These are phyloP conservation scores for Ophiocordyceps camponoti-leonardi DNA, from an alignment of 2,329 filamentous ascomycete species.

Conservation along the genomic window DNA sequence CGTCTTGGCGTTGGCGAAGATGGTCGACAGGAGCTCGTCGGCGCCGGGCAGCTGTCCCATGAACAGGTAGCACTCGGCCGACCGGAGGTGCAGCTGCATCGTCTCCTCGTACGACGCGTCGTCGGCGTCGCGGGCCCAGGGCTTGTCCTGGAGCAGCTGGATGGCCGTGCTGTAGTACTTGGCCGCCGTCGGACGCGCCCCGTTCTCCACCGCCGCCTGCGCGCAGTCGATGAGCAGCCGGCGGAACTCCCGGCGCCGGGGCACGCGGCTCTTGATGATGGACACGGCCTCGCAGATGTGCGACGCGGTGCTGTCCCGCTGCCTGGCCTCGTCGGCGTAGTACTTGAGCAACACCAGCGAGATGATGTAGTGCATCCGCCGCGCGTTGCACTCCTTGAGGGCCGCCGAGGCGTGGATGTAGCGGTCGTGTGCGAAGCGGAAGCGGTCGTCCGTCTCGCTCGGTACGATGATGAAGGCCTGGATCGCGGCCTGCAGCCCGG, in stretches of 20 bases:
- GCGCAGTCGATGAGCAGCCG: conserved; percentile 66
- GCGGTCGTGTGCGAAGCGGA: conserved; percentile 77
- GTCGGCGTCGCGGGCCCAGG: conserved; percentile 52
- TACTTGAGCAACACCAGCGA: conserved; percentile 67
- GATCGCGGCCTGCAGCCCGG: conserved; percentile 67
- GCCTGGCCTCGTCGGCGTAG: conserved; percentile 39
- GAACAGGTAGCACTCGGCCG: conserved; percentile 70
- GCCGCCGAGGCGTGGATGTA: conserved; percentile 60
- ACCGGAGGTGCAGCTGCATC: conserved; percentile 57
- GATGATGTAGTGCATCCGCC: conserved; percentile 84
- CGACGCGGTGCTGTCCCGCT: conserved; percentile 56
- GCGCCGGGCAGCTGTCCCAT: conserved; percentile 56
- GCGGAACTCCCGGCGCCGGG: conserved; percentile 47
- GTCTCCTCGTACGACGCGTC: conserved; percentile 83
- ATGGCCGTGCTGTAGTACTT: conserved; percentile 69
- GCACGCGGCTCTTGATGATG: conserved; percentile 52
- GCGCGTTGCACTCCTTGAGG: conserved; percentile 49
- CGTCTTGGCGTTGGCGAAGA: conserved; percentile 54
- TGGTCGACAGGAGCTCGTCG: conserved; percentile 46
- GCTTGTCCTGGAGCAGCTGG: conserved; percentile 57
- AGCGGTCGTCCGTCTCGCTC: conserved; percentile 70
- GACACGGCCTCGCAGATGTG: conserved; percentile 67
- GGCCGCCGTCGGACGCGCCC: conserved; percentile 64
- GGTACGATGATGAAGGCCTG: conserved; percentile 67
- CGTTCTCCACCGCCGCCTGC: conserved; percentile 61